Evolutionary conservation across 768 basidiomycete genomes (phyloP).

Genomic region (Pleurotus tuoliensis): DNA sequence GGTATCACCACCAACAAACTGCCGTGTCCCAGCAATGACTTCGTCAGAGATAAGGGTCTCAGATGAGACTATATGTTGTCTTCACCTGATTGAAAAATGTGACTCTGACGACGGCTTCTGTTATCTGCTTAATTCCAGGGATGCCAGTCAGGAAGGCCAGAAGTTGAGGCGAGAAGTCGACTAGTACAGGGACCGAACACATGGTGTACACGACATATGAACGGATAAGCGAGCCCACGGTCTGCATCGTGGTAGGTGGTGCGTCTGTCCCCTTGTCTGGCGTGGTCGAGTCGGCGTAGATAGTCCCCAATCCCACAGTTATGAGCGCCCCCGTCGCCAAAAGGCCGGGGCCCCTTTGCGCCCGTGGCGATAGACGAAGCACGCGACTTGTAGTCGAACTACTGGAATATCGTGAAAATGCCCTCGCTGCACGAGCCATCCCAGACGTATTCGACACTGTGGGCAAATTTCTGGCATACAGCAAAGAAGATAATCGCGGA

Average conservation of each 20-base stretch:
- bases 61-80: background rate
- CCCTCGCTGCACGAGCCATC: background rate
- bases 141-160: constrained; percentile 48
- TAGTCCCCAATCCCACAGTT: background rate
- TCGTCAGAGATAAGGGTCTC: no score
- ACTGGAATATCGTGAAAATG: background rate
- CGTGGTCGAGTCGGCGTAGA: background rate
- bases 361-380: background rate
- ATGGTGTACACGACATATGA: constrained; percentile 81
- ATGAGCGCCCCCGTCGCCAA: background rate
- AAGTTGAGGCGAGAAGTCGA: constrained; percentile 70
- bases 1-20: constrained; percentile 91
- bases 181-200: constrained; percentile 71
- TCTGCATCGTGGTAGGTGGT: background rate
- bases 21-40: background rate
- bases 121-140: constrained; percentile 59
- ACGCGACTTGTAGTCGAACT: background rate
- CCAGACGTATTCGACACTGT: background rate
- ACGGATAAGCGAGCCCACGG: constrained; percentile 33
- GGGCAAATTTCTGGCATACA: background rate
- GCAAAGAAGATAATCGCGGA: background rate
- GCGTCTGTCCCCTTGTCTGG: background rate
- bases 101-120: constrained; percentile 63
- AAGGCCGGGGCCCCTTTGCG: background rate
- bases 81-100: constrained; percentile 86